Base-by-base conservation (phyloP, 176 grass and related monocot genomes). In the Carex kokanica region DNA sequence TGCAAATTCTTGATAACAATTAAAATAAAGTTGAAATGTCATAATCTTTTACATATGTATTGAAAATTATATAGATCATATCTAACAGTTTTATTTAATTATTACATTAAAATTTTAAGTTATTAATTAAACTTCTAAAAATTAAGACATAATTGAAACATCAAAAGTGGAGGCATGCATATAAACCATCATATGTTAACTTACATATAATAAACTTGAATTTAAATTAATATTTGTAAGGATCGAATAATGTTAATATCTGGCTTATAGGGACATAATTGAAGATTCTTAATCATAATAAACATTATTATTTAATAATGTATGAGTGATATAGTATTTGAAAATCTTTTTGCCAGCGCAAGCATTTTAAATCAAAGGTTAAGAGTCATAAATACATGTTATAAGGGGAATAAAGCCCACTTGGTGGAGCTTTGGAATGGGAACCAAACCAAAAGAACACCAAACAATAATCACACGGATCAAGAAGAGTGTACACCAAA, bases 401-500 rank as follows among this genome's bases (percentile, higher is more conserved):
- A 23, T 17, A 74, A 2, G 71, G 41, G 41, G 45, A 74, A 74
- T 74, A 74, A 74, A 74, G 70, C 41, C 70, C 70, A 74, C 43
- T 74, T 74, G 72, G 72, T 54, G 72, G 72, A 75, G 72, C 71
- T 75, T 75, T 52, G 72, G 72, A 75, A 75, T 75, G 72, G 72
- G 72, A 75, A 75, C 72, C 72, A 75, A 75, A 53, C 45, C 72
- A 75, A 75, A 75, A 75, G 72, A 75, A 54, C 72, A 75, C 69
- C 69, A 73, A 73, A 73, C 41, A 23, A 73, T 49, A 12, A 43
- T 43, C 41, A 73, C 69, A 72, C 68, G 38, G 18, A 73, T 73
- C 68, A 72, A 72, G 68, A 73, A 73, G 18, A 43, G 4, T 38
- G 4, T 38, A 38, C 72, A 54, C 23, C 72, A 54, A 75, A 75